A percentile compares a stretch with the other conserved stretches of the same genome.
Evolutionary conservation across 805 yeast genomes (phyloP).

Genomic region (Nakazawaea wickerhamii): DNA sequence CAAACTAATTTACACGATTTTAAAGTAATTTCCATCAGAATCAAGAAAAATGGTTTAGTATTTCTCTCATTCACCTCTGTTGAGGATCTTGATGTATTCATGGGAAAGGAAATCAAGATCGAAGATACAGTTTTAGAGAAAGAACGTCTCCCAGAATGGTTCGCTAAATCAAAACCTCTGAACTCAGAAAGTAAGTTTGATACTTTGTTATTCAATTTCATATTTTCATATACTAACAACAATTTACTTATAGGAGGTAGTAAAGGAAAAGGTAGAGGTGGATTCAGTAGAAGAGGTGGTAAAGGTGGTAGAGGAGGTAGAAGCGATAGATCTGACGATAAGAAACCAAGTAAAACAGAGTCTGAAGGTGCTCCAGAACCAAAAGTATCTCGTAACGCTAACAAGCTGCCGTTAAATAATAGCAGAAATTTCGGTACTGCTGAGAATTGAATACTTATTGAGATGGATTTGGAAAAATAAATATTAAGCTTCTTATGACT

Average conservation of each 20-base stretch:
- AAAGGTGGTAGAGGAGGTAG: neutral
- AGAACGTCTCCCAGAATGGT: slow-evolving; percentile 3
- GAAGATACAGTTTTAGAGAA: slow-evolving; percentile 4
- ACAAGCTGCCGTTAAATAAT: neutral
- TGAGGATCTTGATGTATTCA: slow-evolving; percentile 5
- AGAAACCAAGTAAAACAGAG: neutral
- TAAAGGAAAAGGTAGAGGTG: neutral
- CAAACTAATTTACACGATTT: neutral
- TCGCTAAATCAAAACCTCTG: neutral
- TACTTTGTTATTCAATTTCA: too few species aligned
- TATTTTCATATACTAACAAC: neutral
- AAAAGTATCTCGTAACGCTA: too few species aligned
- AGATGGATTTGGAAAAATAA: too few species aligned
- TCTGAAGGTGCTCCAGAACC: too few species aligned
- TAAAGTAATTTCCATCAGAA: slow-evolving; percentile 5
- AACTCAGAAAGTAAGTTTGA: neutral
- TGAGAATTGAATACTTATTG: neutral
- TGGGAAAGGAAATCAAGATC: neutral
- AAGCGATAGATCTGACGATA: neutral
- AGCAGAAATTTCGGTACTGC: slow-evolving; percentile 1
- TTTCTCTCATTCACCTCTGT: slow-evolving; percentile 7
- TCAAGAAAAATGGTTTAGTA: slow-evolving; percentile 11
- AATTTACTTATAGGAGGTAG: neutral
- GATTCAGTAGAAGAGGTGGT: neutral
- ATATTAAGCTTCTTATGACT: too few species aligned